Base-by-base conservation (phyloP, 169 alveolate genomes). In the Neospora caninum region DNA sequence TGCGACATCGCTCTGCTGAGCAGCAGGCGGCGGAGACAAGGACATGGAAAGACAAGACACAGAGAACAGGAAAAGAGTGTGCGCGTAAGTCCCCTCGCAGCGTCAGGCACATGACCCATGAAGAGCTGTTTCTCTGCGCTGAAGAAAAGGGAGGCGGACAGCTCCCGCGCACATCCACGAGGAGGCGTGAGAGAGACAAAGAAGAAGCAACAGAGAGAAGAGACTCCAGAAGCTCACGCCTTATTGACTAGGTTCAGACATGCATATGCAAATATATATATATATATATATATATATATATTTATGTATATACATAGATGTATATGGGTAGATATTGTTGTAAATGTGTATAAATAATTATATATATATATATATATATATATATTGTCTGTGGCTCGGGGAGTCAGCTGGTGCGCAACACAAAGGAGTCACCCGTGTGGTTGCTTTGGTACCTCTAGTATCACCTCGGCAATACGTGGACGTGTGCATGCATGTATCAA, bases 1-100 rank as follows among this genome's bases (percentile, higher is more conserved):
- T 64, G 64, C 96, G 69, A 67, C 53, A 20, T 54, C 78, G 58
- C 83, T 92, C 58, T 83, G 4, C 73, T 64, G 73, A 1, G 20
- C 4, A 16, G 73, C 69, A 82, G 84, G 83, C 34, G 49, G 4
- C 43, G 10, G n/a, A 78, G 31, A 38, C 22, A 78, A 38, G 9
- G n/a, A 78, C 49, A 20, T 18, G 27, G 27, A n/a, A 9, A 78
- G 42, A 78, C 49, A 20, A n/a, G 29, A 7, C 27, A 78, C 18
- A 20, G 29, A 20, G 86, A 20, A 78, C 22, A 16, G 4, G 25
- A 70, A 27, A 64, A 64, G 73, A 64, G 73, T 20, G n/a, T n/a
- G n/a, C n/a, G n/a, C n/a, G n/a, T n/a, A n/a, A n/a, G n/a, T n/a
- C n/a, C n/a, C n/a, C n/a, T n/a, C n/a, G n/a, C n/a, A n/a, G n/a